Base-by-base conservation (phyloP, 306 rosid species). In the Vigna radiata region DNA sequence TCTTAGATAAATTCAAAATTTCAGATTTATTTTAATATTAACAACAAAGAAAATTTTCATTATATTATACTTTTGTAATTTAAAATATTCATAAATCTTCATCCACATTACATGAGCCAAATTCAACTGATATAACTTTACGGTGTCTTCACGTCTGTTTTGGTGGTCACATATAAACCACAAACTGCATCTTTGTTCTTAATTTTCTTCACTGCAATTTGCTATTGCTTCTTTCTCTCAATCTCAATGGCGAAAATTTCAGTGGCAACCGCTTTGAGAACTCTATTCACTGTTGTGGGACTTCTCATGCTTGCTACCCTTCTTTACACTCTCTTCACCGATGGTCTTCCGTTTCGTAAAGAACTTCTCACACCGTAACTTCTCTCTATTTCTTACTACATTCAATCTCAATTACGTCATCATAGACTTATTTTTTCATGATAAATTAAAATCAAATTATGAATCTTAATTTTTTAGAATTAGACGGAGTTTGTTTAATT, bases 281-380 rank as follows among this genome's bases (percentile, higher is more conserved):
- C 27, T 60, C 77, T 90, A 44, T 94, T 94, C 77, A 25, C 55
- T 31, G 74, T 75, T 3, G 53, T 87, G 76, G 93, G 91, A 31
- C 55, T 61, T 64, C 50, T 77, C 53, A 90, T 89, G 97, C 69
- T 82, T 10, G 67, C 87, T 64, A 78, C 87, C 25, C 85, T 94
- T 69, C 68, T 77, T 21, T 91, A 84, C 87, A 88, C 94, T 21
- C 14, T 89, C 84, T 13, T 59, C 83, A 78, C 70, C 44, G 90
- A 89, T 70, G 98, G 96, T 4, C 67, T 15, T 76, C 98, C 96
- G 12, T 90, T 91, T 60, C 91, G 90, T 61, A 81, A 31, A 49
- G 85, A 90, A 0, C 86, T 86, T 70, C 86, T 89, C 63, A 86
- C 91, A 8, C 96, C 93, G 98, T 91, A 85, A 63, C 46, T 31